phyloP scores from a whole-genome alignment of 2,329 filamentous ascomycete species.

The Monosporascus sp. region DNA sequence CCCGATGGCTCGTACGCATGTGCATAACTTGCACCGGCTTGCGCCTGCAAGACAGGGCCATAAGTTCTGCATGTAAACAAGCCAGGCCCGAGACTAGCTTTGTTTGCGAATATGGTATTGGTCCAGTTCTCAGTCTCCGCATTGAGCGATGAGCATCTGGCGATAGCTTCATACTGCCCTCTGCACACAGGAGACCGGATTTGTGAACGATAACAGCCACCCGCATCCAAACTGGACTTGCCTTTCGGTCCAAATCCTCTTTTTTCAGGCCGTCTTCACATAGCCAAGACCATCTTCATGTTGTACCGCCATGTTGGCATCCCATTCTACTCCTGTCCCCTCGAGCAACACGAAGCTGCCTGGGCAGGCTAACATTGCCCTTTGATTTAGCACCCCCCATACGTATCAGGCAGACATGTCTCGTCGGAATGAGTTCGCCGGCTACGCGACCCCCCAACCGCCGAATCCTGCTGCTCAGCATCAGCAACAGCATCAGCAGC shows the following conservation, averaged over 20 bases:
- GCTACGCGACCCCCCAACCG: constrained; percentile 16
- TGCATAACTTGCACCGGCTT: constrained; percentile 3
- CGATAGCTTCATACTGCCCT: constrained; percentile 15
- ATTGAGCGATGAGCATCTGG: constrained; percentile 11
- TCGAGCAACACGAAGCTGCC: constrained; percentile 12
- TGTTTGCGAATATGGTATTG: constrained; percentile 11
- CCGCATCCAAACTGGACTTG: constrained; percentile 6
- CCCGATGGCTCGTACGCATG: constrained; percentile 18
- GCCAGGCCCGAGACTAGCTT: constrained; percentile 14
- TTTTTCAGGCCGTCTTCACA: constrained; percentile 1
- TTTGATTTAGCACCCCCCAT: constrained; percentile 38
- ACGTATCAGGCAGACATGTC: constrained; percentile 47
- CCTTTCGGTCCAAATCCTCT: constrained; percentile 4
- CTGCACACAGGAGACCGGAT: constrained; percentile 5
- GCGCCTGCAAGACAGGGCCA: constrained; percentile 12
- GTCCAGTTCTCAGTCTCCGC: constrained; percentile 10
- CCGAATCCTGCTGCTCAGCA: constrained; percentile 27
- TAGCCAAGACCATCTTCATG: constrained; percentile 6
- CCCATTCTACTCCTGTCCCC: constrained; percentile 11
- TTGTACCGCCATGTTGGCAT: constrained; percentile 17
- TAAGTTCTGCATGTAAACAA: constrained; percentile 19
- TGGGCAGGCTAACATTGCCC: constrained; percentile 27
- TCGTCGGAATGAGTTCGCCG: constrained; percentile 38
- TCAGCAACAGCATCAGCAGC: constrained; percentile 27
- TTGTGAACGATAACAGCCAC: constrained; percentile 8